Conservation (phyloP, 768 basidiomycete genomes). For the Chiua virens region DNA sequence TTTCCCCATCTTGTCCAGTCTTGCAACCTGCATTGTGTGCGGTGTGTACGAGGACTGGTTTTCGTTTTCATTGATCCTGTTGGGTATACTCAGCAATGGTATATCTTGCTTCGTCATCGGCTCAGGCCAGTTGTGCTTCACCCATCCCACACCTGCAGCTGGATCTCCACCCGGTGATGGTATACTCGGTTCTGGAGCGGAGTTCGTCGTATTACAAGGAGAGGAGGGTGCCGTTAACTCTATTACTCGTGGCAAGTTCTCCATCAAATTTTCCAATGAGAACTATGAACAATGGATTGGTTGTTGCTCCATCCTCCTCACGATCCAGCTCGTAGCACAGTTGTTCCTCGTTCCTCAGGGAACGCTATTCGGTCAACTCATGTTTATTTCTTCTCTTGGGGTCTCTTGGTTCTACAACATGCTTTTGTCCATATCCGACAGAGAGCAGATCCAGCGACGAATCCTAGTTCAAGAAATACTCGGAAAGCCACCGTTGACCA, state of each 20-base stretch:
- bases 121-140: constrained; percentile 29
- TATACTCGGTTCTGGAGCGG: constrained; percentile 20
- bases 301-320: constrained; percentile 31
- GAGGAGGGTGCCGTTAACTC: constrained; percentile 26
- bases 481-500: constrained; percentile 19
- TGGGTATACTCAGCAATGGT: constrained; percentile 33
- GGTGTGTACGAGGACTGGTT: constrained; percentile 34
- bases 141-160: constrained; percentile 24
- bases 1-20: too few species aligned
- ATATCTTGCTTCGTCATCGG: constrained; percentile 35
- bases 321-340: constrained; percentile 36
- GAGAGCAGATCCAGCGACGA: constrained; percentile 25
- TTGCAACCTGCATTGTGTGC: constrained; percentile 28
- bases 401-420: constrained; percentile 39
- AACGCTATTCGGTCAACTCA: constrained; percentile 33
- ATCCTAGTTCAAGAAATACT: constrained; percentile 27
- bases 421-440: constrained; percentile 38
- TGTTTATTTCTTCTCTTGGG: constrained; percentile 34
- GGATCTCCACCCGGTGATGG: constrained; percentile 33
- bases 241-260: constrained; percentile 32
- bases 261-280: constrained; percentile 24
- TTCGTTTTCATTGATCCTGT: constrained; percentile 34
- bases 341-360: constrained; percentile 36
- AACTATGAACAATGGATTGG: constrained; percentile 27
- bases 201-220: constrained; percentile 31